Evolutionary conservation across 2,329 filamentous ascomycete genomes (phyloP).

Genomic region (Dothistroma septosporum): DNA sequence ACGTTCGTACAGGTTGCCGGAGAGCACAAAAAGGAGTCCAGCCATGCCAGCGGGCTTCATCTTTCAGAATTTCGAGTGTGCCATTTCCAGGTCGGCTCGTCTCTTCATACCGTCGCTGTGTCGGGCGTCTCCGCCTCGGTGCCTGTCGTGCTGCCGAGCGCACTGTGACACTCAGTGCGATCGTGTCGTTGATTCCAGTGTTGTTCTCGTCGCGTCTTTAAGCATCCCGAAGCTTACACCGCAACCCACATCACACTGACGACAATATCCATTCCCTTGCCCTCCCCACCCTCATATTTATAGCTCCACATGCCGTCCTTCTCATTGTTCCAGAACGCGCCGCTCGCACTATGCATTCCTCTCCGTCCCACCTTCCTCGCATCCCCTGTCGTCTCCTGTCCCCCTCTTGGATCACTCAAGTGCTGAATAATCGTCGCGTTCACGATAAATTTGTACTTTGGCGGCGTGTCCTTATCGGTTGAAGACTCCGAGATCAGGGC

Average conservation of each 20-base stretch:
- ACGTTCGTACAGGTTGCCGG: neutral
- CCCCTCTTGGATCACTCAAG: slow-evolving; percentile 62
- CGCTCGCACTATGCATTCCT: slow-evolving; percentile 84
- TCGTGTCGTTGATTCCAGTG: neutral
- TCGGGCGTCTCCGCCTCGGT: too few relatives aligned
- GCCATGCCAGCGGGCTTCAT: neutral
- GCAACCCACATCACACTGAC: slow-evolving; percentile 68
- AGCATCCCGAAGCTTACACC: slow-evolving; percentile 36
- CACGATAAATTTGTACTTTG: slow-evolving; percentile 85
- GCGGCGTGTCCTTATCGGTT: slow-evolving; percentile 44
- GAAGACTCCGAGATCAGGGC: slow-evolving; percentile 65
- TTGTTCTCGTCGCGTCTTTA: neutral
- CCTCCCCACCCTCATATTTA: slow-evolving; percentile 65
- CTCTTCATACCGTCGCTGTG: too few relatives aligned
- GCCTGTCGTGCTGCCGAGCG: too few relatives aligned
- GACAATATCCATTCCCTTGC: slow-evolving; percentile 51
- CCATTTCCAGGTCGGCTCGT: too few relatives aligned
- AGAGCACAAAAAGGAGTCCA: neutral
- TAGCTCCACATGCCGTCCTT: slow-evolving; percentile 87
- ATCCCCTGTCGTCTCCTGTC: slow-evolving; percentile 59
- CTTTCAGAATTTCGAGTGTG: neutral
- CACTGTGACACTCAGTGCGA: too few relatives aligned
- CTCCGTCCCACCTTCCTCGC: slow-evolving; percentile 70
- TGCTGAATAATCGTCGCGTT: slow-evolving; percentile 99
- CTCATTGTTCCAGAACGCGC: slow-evolving; percentile 87